A percentile compares a stretch with the other conserved stretches of the same genome.
Conservation (phyloP, 208 protist genomes). For the Phytomonas sp. region DNA sequence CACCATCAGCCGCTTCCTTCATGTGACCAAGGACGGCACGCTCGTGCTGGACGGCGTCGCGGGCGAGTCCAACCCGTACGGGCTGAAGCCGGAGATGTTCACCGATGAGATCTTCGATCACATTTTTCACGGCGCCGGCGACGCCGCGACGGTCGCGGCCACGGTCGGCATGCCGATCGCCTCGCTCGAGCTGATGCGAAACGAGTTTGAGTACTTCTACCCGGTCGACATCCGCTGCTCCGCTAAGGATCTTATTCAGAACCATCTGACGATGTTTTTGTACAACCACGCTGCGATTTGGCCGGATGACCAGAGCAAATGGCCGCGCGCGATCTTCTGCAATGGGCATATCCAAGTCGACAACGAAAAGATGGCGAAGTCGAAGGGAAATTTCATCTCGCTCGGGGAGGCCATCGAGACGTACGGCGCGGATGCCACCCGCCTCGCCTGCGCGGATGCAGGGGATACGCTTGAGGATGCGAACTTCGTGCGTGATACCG, state of each 20-base stretch:
- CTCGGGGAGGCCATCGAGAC: conserved; percentile 75
- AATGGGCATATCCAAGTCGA: conserved; percentile 99
- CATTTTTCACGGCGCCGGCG: conserved; percentile 84
- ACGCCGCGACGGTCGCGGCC: conserved; percentile 39
- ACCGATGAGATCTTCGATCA: conserved; percentile 93
- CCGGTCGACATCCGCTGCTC: conserved; percentile 98
- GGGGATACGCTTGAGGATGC: conserved; percentile 98
- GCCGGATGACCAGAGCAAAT: conserved; percentile 50
- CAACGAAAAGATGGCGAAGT: conserved; percentile 99
- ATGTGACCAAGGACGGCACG: conserved; percentile 64
- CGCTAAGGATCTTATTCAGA: conserved; percentile 99
- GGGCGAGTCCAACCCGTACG: conserved; percentile 58
- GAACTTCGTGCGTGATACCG: conserved; percentile 96
- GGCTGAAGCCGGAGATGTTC: conserved; percentile 92
- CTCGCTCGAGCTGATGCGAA: conserved; percentile 83
- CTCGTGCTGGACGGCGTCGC: conserved; percentile 29
- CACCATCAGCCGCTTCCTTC: conserved; percentile 97
- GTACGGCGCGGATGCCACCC: conserved; percentile 90
- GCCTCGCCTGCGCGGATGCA: conserved; percentile 97
- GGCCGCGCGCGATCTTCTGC: conserved; percentile 93
- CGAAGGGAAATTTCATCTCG: conserved; percentile 99
- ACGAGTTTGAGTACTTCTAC: conserved; percentile 99
- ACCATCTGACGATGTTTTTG: conserved; percentile 99
- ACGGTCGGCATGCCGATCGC: conserved; percentile 45
- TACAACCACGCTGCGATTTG: conserved; percentile 99